A percentile compares a stretch with the other conserved stretches of the same genome.
Evolutionary conservation across 306 rosid genomes (phyloP).

Genomic region (Prunus mongolica): DNA sequence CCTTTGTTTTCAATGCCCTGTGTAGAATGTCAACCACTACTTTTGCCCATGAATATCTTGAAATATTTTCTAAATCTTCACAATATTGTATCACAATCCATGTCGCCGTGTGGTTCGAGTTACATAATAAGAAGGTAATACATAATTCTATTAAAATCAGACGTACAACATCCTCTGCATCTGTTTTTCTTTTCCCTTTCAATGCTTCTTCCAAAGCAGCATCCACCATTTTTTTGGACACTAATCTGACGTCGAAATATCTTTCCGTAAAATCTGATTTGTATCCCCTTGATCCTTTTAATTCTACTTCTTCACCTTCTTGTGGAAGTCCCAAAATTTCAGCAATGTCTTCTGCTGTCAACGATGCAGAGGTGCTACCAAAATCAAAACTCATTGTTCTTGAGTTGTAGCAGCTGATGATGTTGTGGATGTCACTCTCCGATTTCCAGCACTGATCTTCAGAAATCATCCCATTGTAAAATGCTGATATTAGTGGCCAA

Average conservation of each 20-base stretch:
- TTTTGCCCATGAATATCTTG: slow-evolving; percentile 5
- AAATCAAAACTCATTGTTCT: slow-evolving; percentile 1
- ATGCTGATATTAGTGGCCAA: slow-evolving; percentile 6
- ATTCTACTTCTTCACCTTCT: neutral
- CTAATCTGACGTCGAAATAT: neutral
- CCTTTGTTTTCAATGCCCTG: neutral
- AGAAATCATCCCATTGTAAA: neutral
- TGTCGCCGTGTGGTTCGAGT: neutral
- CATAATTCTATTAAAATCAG: slow-evolving; percentile 1
- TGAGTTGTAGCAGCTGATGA: slow-evolving; percentile 1
- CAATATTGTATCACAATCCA: slow-evolving; percentile 2
- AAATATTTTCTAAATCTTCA: neutral
- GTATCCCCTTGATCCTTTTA: neutral
- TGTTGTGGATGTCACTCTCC: neutral
- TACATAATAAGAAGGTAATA: slow-evolving; percentile 9
- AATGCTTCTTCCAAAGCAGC: neutral
- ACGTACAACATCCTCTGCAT: neutral
- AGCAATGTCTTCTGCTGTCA: neutral
- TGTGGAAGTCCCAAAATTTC: neutral
- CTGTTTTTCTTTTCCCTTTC: neutral
- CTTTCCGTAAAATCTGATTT: neutral
- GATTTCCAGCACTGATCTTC: slow-evolving; percentile 1
- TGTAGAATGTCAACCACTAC: slow-evolving; percentile 1
- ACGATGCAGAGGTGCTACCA: neutral
- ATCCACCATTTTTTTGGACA: neutral